These are phyloP conservation scores for Lentinula aciculospora DNA, from an alignment of 768 basidiomycete genomes.

Conservation along the genomic window DNA sequence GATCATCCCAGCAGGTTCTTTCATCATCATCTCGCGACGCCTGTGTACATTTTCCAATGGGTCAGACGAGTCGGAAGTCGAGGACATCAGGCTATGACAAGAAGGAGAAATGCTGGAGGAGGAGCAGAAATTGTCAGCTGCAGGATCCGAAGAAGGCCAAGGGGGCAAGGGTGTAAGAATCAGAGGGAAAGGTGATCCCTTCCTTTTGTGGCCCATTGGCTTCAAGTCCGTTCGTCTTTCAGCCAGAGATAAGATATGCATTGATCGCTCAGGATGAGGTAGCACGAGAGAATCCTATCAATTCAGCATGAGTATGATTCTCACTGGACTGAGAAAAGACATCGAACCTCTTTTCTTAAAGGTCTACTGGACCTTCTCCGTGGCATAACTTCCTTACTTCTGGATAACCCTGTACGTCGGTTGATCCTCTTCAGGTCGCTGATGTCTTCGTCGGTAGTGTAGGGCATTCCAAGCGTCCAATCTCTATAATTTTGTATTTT, in stretches of 20 bases:
- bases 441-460: background rate
- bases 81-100: background rate
- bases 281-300: background rate
- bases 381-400: background rate
- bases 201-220: constrained; percentile 5
- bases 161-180: background rate
- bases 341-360: background rate
- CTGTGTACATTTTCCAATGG: background rate
- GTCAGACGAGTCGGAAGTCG: background rate
- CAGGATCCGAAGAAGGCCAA: background rate
- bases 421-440: background rate
- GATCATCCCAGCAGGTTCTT: background rate
- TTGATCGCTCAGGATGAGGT: background rate
- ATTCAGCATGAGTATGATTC: background rate
- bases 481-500: background rate
- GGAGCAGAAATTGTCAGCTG: background rate
- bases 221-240: background rate
- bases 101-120: too few species aligned
- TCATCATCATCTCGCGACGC: background rate
- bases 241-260: background rate
- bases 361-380: background rate
- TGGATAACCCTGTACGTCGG: background rate
- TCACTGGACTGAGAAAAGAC: background rate
- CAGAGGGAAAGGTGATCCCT: constrained; percentile 3
- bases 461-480: background rate